Evolutionary conservation across 805 yeast genomes (phyloP).

Genomic region (Wickerhamiella brachini): DNA sequence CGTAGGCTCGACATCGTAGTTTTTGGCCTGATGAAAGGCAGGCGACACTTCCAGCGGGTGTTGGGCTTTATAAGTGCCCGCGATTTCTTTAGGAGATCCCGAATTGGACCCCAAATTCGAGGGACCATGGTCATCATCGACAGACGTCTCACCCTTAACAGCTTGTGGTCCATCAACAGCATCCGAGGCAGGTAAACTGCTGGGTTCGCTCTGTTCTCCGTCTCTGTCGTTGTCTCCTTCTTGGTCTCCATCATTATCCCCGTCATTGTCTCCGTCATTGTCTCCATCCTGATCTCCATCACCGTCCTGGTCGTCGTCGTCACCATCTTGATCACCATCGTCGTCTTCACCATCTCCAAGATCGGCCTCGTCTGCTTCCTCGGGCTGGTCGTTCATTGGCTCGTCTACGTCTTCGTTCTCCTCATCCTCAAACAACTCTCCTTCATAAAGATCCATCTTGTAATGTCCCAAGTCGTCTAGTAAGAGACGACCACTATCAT

Average conservation of each 20-base stretch:
- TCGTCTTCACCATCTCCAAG: constrained; percentile 18
- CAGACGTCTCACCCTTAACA: constrained; percentile 3
- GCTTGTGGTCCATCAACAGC: neutral
- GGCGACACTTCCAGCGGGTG: constrained; percentile 20
- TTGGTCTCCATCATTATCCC: constrained; percentile 22
- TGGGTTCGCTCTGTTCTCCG: constrained; percentile 17
- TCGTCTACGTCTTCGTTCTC: constrained; percentile 28
- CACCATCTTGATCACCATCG: constrained; percentile 14
- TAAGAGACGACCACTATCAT: too few relatives aligned
- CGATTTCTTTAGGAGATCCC: constrained; percentile 8
- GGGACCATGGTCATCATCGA: too few relatives aligned
- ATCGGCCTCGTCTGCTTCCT: constrained; percentile 22
- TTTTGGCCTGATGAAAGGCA: constrained; percentile 39
- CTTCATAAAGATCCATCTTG: constrained; percentile 18
- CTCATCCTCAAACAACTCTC: constrained; percentile 22
- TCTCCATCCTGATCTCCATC: constrained; percentile 18
- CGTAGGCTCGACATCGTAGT: constrained; percentile 64
- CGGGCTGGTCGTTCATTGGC: constrained; percentile 20
- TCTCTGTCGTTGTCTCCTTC: constrained; percentile 17
- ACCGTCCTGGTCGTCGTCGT: constrained; percentile 20
- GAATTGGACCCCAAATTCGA: too few relatives aligned
- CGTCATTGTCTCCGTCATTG: constrained; percentile 19
- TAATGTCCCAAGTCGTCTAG: too few relatives aligned
- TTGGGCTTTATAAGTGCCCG: constrained; percentile 8
- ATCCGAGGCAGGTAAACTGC: constrained; percentile 6